A percentile compares a stretch with the other conserved stretches of the same genome.
phyloP scores from a whole-genome alignment of 495 filamentous ascomycete species.

The Penicillium crystallinum region DNA sequence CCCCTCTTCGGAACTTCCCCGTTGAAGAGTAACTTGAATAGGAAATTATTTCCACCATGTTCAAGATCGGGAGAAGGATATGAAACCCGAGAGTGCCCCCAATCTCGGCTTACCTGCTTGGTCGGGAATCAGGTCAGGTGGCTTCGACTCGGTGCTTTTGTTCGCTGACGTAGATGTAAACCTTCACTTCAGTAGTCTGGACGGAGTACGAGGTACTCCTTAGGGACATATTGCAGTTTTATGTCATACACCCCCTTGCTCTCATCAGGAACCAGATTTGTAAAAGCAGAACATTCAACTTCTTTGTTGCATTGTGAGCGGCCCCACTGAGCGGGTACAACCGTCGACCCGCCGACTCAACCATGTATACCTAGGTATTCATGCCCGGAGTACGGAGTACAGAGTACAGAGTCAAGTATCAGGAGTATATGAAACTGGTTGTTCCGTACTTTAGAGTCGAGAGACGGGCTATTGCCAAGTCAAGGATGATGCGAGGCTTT shows the following conservation, averaged over 20 bases:
- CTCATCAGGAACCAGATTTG: background rate
- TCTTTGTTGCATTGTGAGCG: constrained; percentile 1
- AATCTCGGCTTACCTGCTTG: constrained; percentile 1
- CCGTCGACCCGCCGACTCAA: constrained; percentile 2
- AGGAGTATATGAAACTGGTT: too few species aligned
- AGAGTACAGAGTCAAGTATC: too few species aligned
- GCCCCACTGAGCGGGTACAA: constrained; percentile 5
- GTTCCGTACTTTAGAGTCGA: too few species aligned
- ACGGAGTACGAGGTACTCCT: background rate
- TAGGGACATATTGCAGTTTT: too few species aligned
- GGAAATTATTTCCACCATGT: background rate
- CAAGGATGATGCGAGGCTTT: background rate
- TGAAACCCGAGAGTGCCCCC: background rate
- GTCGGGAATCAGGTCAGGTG: background rate
- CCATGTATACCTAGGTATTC: too few species aligned
- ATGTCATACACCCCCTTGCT: background rate
- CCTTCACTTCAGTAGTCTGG: too few species aligned
- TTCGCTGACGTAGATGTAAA: background rate
- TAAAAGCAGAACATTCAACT: background rate
- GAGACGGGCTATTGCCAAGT: background rate
- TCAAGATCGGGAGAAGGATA: background rate
- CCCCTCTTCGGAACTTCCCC: background rate
- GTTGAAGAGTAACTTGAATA: background rate
- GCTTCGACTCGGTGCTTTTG: background rate
- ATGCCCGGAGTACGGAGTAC: too few species aligned